Conservation (phyloP, 2,329 filamentous ascomycete genomes). For the Metarhizium anisopliae region DNA sequence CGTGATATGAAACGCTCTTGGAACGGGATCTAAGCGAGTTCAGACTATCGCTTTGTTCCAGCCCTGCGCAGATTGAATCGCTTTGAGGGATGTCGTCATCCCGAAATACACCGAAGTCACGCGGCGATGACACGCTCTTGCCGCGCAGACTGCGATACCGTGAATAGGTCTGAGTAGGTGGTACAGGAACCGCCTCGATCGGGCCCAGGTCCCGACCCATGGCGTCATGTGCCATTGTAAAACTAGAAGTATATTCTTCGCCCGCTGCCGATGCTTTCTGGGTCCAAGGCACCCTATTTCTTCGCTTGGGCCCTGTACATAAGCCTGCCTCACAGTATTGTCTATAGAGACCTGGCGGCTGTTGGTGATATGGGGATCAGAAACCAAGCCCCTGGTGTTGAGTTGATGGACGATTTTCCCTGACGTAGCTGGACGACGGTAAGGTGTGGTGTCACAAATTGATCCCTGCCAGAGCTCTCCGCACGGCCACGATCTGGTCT, state of each 20-base stretch:
- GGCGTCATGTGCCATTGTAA: constrained; percentile 4
- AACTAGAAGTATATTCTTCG: background rate
- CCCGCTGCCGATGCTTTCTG: background rate
- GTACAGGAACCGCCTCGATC: constrained; percentile 10
- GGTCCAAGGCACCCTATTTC: background rate
- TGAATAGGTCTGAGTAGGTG: constrained; percentile 16
- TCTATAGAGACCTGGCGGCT: background rate
- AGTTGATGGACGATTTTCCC: background rate
- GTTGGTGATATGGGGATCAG: background rate
- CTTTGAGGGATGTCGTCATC: constrained; percentile 7
- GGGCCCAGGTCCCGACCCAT: constrained; percentile 2
- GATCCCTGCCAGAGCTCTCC: background rate
- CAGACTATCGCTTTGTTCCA: background rate
- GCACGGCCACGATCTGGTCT: background rate
- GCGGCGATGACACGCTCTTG: constrained; percentile 23
- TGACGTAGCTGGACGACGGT: background rate
- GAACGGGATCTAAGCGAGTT: constrained; percentile 7
- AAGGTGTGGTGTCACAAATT: background rate
- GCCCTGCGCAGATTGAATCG: background rate
- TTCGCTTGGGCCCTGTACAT: background rate
- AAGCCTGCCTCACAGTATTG: background rate
- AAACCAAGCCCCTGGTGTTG: too few species aligned
- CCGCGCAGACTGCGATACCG: constrained; percentile 24
- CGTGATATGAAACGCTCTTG: constrained; percentile 10
- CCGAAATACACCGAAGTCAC: constrained; percentile 21